These are phyloP conservation scores for Syncephalastrum monosporum DNA, from an alignment of 371 early-diverging fungal species.

Conservation along the genomic window DNA sequence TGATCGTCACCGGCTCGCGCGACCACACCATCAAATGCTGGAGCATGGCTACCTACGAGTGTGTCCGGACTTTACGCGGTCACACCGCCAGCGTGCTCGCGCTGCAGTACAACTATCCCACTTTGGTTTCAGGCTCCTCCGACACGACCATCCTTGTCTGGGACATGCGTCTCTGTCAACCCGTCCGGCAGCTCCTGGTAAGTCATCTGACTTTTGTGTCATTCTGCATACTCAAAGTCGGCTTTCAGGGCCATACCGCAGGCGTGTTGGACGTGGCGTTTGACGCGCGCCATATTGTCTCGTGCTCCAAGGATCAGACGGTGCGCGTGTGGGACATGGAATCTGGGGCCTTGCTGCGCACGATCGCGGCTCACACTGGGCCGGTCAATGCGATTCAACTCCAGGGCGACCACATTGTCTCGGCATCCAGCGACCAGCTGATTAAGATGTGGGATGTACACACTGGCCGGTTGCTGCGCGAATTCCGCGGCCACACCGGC, in stretches of 20 bases:
- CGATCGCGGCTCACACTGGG: constrained; percentile 77
- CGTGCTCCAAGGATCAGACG: constrained; percentile 91
- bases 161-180: constrained; percentile 58
- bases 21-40: constrained; percentile 87
- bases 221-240: too few relatives aligned
- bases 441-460: constrained; percentile 86
- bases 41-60: constrained; percentile 64
- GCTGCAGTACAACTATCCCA: constrained; percentile 77
- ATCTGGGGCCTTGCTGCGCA: constrained; percentile 51
- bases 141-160: constrained; percentile 88
- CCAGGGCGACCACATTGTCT: constrained; percentile 63
- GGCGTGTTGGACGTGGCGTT: constrained; percentile 85
- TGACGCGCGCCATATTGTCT: constrained; percentile 67
- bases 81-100: constrained; percentile 91
- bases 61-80: constrained; percentile 71
- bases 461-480: constrained; percentile 64
- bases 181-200: constrained; percentile 42
- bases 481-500: constrained; percentile 71
- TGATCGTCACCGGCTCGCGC: constrained; percentile 89
- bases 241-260: constrained; percentile 59
- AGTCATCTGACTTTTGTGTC: neutral
- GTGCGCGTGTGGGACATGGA: constrained; percentile 81
- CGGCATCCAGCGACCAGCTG: constrained; percentile 84
- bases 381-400: constrained; percentile 90
- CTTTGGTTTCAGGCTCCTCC: constrained; percentile 89